A percentile compares a stretch with the other conserved stretches of the same genome.
These are phyloP conservation scores for Helianthus tuberosus DNA, from an alignment of 129 eudicot species.

Conservation along the genomic window DNA sequence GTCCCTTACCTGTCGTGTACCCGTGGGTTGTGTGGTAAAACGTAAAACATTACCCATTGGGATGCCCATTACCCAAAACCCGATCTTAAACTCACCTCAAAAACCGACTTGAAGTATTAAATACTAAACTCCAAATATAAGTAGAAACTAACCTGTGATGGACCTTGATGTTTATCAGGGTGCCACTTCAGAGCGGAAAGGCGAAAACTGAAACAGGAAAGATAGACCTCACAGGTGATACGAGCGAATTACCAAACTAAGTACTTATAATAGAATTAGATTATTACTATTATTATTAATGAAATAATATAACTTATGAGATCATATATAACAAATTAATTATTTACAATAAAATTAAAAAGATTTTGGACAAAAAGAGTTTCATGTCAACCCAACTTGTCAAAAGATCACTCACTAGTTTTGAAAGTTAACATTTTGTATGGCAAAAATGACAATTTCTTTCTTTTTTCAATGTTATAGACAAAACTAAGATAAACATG, in stretches of 20 bases:
- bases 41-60: neutral
- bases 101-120: neutral
- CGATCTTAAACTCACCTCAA: neutral
- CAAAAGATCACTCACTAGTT: neutral
- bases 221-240: slow-evolving; percentile 14
- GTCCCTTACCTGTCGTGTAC: neutral
- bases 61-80: neutral
- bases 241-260: neutral
- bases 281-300: no score
- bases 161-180: slow-evolving; percentile 94
- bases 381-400: neutral
- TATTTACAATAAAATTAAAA: neutral
- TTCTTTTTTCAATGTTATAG: neutral
- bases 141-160: slow-evolving; percentile 61
- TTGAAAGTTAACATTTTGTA: neutral
- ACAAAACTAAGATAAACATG: slow-evolving; percentile 2
- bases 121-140: neutral
- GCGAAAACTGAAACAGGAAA: slow-evolving; percentile 67
- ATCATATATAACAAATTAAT: neutral
- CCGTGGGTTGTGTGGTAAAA: neutral
- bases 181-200: slow-evolving; percentile 96
- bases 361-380: neutral
- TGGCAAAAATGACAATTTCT: neutral
- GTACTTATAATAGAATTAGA: neutral
- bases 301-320: neutral